Conservation (phyloP, 2,329 filamentous ascomycete genomes). For the Pseudogymnoascus sp. region DNA sequence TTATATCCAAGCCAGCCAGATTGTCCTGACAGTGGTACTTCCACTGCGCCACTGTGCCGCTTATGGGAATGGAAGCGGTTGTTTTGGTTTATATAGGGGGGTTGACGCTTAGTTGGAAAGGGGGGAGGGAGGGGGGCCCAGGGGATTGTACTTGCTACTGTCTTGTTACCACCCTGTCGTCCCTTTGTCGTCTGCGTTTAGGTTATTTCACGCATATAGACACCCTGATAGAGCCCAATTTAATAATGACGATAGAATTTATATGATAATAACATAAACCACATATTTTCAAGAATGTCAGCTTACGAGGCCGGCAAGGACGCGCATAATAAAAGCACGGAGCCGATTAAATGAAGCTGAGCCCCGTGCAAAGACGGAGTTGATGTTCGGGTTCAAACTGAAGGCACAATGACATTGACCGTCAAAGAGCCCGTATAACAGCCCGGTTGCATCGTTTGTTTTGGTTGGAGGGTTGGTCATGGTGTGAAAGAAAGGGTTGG, state of each 20-base stretch:
- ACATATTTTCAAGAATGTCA: neutral
- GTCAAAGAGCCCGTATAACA: neutral
- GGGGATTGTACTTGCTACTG: neutral
- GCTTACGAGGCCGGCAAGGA: constrained; percentile 8
- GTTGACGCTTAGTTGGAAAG: neutral
- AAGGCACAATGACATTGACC: neutral
- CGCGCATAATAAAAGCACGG: neutral
- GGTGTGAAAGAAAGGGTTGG: neutral
- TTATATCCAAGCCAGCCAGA: neutral
- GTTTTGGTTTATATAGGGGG: neutral
- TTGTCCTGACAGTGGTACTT: neutral
- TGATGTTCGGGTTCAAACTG: neutral
- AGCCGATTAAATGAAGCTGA: constrained; percentile 9
- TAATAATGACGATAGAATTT: neutral
- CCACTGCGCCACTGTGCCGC: neutral
- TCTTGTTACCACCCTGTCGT: neutral
- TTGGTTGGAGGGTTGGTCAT: neutral
- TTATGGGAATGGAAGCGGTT: neutral
- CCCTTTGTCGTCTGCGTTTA: neutral
- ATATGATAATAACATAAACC: neutral
- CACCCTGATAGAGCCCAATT: neutral
- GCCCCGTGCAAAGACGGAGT: neutral
- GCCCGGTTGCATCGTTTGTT: neutral
- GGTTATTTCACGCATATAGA: neutral
- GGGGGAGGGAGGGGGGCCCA: too few relatives aligned